phyloP scores from a whole-genome alignment of 1,284 basidiomycete species.

The Athelia sp. region DNA sequence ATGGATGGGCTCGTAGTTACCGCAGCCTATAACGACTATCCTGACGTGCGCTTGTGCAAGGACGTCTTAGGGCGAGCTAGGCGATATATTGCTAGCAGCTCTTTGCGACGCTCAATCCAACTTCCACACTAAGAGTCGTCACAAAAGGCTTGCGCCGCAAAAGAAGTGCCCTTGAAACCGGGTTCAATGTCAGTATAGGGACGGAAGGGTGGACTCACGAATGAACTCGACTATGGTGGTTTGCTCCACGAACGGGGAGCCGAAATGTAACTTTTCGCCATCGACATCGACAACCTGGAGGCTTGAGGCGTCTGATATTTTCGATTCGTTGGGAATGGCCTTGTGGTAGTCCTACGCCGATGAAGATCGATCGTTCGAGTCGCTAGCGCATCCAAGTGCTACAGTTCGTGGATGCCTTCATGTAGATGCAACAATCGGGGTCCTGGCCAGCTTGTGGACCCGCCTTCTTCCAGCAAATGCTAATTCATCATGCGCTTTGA shows the following conservation, averaged over 20 bases:
- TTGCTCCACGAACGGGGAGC: conserved; percentile 39
- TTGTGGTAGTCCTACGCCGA: too few relatives aligned
- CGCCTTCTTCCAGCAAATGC: too few relatives aligned
- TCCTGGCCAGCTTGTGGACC: too few relatives aligned
- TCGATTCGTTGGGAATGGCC: too few relatives aligned
- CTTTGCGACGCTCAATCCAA: conserved; percentile 11
- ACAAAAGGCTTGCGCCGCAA: conserved; percentile 44
- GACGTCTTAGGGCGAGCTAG: conserved; percentile 39
- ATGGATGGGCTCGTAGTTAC: conserved; percentile 49
- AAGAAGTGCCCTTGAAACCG: conserved; percentile 56
- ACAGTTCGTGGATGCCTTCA: too few relatives aligned
- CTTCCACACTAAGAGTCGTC: conserved; percentile 1
- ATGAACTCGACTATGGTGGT: conserved; percentile 63
- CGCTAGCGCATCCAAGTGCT: too few relatives aligned
- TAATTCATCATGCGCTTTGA: too few relatives aligned
- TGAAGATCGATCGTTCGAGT: too few relatives aligned
- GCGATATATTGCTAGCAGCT: conserved; percentile 50
- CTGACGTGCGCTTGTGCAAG: conserved; percentile 38
- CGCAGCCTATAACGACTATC: conserved; percentile 59
- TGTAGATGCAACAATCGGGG: too few relatives aligned
- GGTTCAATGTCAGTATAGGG: too few relatives aligned
- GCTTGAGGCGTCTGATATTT: conserved; percentile 29
- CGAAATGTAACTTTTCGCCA: conserved; percentile 45
- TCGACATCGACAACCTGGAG: conserved; percentile 35
- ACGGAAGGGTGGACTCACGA: conserved; percentile 32